Conservation (phyloP, 495 filamentous ascomycete species). For the Xylaria scruposa region DNA sequence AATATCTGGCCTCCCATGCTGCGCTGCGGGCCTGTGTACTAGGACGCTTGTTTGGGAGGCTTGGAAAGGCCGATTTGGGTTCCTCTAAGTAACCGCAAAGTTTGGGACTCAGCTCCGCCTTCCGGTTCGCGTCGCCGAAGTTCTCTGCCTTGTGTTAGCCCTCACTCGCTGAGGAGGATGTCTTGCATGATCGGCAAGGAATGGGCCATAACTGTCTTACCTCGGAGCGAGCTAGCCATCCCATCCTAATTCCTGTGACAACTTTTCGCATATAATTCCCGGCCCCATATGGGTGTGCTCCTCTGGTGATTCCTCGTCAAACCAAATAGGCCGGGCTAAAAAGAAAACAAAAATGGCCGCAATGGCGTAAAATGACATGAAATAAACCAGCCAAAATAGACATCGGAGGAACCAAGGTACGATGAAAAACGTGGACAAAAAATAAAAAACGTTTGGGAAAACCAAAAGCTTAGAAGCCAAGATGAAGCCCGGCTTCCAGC, state of each 20-base stretch:
- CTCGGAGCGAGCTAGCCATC: neutral
- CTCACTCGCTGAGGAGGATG: neutral
- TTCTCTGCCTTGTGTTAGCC: neutral
- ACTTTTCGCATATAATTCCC: neutral
- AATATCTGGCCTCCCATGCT: conserved; percentile 9
- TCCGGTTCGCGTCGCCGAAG: conserved; percentile 1
- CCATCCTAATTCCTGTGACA: neutral
- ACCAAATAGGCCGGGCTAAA: conserved; percentile 20
- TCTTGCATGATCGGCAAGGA: neutral
- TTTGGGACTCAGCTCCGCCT: conserved; percentile 22
- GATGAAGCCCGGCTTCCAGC: neutral
- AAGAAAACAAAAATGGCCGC: conserved; percentile 18
- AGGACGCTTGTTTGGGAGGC: conserved; percentile 23
- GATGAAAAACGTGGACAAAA: neutral
- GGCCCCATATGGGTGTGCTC: conserved; percentile 20
- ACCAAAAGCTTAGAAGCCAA: neutral
- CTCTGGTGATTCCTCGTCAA: conserved; percentile 23
- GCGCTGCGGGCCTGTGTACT: conserved; percentile 21
- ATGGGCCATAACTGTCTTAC: neutral
- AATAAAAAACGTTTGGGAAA: neutral
- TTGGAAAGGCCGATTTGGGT: conserved; percentile 21
- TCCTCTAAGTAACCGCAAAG: conserved; percentile 22
- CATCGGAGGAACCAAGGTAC: neutral
- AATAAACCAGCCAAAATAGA: neutral
- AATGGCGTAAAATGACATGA: conserved; percentile 16